A percentile compares a stretch with the other conserved stretches of the same genome.
Conservation (phyloP, 257 asterid species). For the Scutellaria baicalensis region DNA sequence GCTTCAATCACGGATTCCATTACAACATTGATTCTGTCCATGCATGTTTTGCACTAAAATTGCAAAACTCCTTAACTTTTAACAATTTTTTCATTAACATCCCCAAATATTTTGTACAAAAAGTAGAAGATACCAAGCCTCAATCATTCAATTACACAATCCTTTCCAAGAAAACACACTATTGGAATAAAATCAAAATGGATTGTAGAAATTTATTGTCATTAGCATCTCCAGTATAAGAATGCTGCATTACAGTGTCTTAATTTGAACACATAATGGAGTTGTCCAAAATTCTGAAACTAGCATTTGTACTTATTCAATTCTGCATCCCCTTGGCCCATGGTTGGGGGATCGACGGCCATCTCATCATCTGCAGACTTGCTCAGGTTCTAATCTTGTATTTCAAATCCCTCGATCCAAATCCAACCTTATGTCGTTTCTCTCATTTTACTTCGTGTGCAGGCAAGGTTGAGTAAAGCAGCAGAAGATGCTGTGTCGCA, state of each 20-base stretch:
- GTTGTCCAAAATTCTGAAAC: conserved; percentile 12
- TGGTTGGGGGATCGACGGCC: conserved; percentile 91
- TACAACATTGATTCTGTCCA: background rate
- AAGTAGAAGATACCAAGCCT: background rate
- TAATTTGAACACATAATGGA: conserved; percentile 26
- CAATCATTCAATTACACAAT: background rate
- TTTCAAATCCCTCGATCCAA: too few relatives aligned
- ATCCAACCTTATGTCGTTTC: too few relatives aligned
- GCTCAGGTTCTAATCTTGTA: too few relatives aligned
- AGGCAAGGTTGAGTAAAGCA: conserved; percentile 64
- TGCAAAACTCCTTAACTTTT: background rate
- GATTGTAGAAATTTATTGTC: background rate
- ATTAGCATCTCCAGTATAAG: conserved; percentile 1
- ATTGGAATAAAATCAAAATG: background rate
- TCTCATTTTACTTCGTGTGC: conserved; percentile 1
- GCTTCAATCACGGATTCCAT: conserved; percentile 9
- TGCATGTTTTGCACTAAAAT: background rate
- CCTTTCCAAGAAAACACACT: background rate
- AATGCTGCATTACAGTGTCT: background rate
- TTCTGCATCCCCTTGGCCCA: conserved; percentile 26
- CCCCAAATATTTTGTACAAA: background rate
- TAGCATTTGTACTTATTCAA: conserved; percentile 20
- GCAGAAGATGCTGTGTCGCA: conserved; percentile 69
- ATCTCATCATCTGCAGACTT: conserved; percentile 57
- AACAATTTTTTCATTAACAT: background rate